Base-by-base conservation (phyloP, 2,329 filamentous ascomycete species). In the Lithohypha guttulata region DNA sequence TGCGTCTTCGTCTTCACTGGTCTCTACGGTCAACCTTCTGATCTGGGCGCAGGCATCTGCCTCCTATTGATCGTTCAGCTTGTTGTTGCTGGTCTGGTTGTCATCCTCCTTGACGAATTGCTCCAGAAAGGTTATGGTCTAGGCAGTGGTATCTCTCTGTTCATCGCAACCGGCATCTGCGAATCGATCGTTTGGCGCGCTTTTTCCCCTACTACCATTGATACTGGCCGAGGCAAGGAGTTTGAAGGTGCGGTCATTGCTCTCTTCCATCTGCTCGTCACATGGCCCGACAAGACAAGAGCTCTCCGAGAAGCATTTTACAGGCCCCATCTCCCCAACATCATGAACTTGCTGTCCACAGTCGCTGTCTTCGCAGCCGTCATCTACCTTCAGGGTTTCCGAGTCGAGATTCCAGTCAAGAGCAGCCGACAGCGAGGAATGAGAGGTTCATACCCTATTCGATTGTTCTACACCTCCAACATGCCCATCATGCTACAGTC, bases 401-500 rank as follows among this genome's bases (percentile, higher is more conserved):
- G 91, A 53, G 91, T 98, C 59, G 91, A 98, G 71, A 98, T 98
- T 60, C 93, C 93, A 48, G 91, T 98, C 75, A 98, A 98, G 80
- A 95, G 87, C 45, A 89, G 86, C 55, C 87, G 91, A 69, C 91
- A 98, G 77, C 87, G 91, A 74, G 91, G 91, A 66, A 91, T 93
- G 62, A 89, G 91, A 57, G 93, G 89, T 58, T 93, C 87, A 27
- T 98, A 96, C 77, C 91, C 91, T 57, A 79, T 98, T 64, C 89
- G 93, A 59, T 84, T 98, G 44, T 98, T 98, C 79, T 98, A 98
- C 73, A 98, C 91, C 61, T 95, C 87, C 64, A 98, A 98, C 81
- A 98, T 98, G 93, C 91, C 91, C 60, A 98, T 98, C 69, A 98
- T 98, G 91, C 76, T 98, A 63, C 93, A 98, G 73, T 96, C 89